phyloP scores from a whole-genome alignment of 352 stramenopile genomes.

The Phytopythium litorale region DNA sequence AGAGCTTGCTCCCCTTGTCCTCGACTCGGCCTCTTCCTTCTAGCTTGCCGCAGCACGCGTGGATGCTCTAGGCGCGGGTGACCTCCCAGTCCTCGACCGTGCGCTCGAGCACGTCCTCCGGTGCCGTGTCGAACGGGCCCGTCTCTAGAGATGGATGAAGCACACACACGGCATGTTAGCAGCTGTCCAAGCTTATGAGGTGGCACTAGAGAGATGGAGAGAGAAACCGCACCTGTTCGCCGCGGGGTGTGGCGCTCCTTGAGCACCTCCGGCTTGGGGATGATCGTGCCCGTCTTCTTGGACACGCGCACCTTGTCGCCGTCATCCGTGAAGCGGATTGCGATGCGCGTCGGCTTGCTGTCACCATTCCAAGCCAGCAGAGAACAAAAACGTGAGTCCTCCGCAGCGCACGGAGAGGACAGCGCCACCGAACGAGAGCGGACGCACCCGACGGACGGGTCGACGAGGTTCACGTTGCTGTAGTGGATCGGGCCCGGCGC shows the following conservation, averaged over 20 bases:
- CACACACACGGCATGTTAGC: conserved; percentile 9
- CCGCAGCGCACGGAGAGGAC: no score
- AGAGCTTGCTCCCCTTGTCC: not conserved
- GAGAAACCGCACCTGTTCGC: conserved; percentile 72
- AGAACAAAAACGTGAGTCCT: no score
- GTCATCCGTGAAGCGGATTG: conserved; percentile 87
- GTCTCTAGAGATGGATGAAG: conserved; percentile 41
- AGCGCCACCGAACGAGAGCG: not conserved
- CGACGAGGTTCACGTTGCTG: conserved; percentile 84
- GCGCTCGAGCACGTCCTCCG: conserved; percentile 75
- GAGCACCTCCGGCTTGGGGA: conserved; percentile 91
- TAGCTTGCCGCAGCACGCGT: not conserved
- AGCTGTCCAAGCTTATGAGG: not conserved
- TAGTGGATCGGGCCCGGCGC: conserved; percentile 83
- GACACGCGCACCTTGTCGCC: conserved; percentile 94
- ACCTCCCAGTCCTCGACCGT: conserved; percentile 78
- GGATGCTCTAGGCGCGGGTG: conserved; percentile 43
- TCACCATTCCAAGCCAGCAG: no score
- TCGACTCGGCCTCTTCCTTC: not conserved
- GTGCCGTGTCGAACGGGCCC: conserved; percentile 72
- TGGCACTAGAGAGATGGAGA: not conserved
- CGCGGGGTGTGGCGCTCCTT: conserved; percentile 84
- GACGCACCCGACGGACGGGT: conserved; percentile 62
- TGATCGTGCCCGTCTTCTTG: conserved; percentile 95
- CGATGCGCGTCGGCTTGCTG: conserved; percentile 72